These are phyloP conservation scores for Poterioochromonas sp. DNA, from an alignment of 352 stramenopile species.

Conservation along the genomic window DNA sequence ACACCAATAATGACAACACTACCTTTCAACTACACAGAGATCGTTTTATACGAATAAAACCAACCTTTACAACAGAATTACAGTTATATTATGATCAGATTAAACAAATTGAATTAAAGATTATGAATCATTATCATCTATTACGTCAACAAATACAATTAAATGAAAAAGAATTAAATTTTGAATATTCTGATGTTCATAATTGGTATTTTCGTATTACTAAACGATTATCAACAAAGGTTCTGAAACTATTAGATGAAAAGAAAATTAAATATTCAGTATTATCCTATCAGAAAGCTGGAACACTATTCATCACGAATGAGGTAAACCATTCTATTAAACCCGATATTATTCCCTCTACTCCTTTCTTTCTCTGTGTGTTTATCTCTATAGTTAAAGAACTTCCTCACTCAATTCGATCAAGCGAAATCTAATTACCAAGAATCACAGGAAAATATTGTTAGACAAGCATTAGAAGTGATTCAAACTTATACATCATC, in stretches of 20 bases:
- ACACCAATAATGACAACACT: neutral
- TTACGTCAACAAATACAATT: neutral
- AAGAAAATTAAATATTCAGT: neutral
- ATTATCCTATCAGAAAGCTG: neutral
- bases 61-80: neutral
- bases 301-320: neutral
- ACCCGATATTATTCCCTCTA: neutral
- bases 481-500: neutral
- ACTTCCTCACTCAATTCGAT: neutral
- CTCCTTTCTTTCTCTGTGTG: neutral
- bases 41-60: neutral
- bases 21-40: neutral
- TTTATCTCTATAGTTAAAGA: neutral
- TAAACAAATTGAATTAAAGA: neutral
- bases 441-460: neutral
- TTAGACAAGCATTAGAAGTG: neutral
- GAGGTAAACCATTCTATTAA: neutral
- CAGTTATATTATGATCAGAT: neutral
- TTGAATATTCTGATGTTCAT: slow-evolving; percentile 2
- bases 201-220: neutral
- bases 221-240: neutral
- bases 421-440: neutral
- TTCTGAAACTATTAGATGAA: neutral
- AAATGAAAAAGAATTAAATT: neutral
- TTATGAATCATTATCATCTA: neutral